Conservation (phyloP, 352 stramenopile genomes). For the Elongisporangium anandrum region DNA sequence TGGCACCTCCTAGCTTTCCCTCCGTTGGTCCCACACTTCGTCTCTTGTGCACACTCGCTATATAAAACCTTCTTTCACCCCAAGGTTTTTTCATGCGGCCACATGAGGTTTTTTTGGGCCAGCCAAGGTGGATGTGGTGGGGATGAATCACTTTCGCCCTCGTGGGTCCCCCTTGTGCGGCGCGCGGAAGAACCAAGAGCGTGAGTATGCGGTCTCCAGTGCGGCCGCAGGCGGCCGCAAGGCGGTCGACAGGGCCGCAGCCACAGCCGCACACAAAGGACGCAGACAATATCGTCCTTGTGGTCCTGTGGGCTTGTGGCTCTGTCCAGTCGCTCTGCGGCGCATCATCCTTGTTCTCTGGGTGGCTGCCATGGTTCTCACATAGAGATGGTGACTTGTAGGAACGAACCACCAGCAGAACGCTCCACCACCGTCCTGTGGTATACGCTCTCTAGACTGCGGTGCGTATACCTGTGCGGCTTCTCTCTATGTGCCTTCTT, state of each 20-base stretch:
- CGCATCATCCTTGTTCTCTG: background rate
- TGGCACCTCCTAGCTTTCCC: background rate
- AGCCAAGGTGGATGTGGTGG: background rate
- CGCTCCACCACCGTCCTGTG: background rate
- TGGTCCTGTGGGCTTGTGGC: background rate
- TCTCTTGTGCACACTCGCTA: background rate
- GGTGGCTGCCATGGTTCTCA: background rate
- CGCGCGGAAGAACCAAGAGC: background rate
- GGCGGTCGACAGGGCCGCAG: too few relatives aligned
- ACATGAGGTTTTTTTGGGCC: background rate
- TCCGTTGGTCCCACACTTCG: background rate
- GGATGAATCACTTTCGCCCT: background rate
- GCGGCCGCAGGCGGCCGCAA: background rate
- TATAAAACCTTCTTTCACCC: background rate
- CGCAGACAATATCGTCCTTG: background rate
- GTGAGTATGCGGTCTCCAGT: background rate
- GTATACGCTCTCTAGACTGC: conserved; percentile 15
- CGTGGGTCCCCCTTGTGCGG: background rate
- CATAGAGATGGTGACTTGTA: background rate
- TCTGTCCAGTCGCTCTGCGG: background rate
- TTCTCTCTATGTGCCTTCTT: conserved; percentile 1
- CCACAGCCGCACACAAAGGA: background rate
- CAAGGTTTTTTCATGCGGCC: background rate
- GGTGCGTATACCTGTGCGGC: background rate
- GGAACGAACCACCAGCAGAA: background rate